phyloP scores from a whole-genome alignment of 2,329 filamentous ascomycete genomes.

The Pseudogymnoascus pannorum region DNA sequence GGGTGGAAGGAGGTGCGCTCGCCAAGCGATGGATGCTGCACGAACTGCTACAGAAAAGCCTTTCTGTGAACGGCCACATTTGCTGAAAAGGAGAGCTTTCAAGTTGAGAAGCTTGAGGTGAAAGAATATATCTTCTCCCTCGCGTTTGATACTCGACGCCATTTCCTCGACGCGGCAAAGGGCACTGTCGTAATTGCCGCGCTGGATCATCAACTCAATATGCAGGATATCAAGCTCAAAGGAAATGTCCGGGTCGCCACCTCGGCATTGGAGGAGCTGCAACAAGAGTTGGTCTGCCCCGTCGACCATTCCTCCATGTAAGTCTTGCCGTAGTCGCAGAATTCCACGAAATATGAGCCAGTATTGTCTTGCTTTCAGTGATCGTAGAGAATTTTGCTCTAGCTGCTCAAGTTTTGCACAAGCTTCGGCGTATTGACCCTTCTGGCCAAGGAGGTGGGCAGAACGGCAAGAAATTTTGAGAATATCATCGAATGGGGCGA shows the following conservation, averaged over 20 bases:
- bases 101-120: conserved; percentile 53
- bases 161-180: conserved; percentile 46
- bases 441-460: conserved; percentile 57
- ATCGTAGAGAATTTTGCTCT: conserved; percentile 55
- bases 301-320: conserved; percentile 49
- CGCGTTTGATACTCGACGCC: conserved; percentile 42
- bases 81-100: conserved; percentile 55
- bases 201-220: conserved; percentile 50
- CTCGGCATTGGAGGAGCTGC: conserved; percentile 40
- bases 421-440: conserved; percentile 65
- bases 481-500: conserved; percentile 65
- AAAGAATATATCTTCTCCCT: conserved; percentile 53
- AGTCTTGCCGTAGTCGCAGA: conserved; percentile 55
- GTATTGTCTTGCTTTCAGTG: conserved; percentile 71
- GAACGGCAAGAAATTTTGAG: conserved; percentile 67
- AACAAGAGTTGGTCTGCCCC: conserved; percentile 49
- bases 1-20: conserved; percentile 48
- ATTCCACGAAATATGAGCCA: conserved; percentile 61
- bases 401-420: conserved; percentile 52
- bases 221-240: conserved; percentile 52
- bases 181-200: conserved; percentile 44
- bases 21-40: conserved; percentile 55
- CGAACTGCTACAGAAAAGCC: conserved; percentile 60
- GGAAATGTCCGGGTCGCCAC: conserved; percentile 45
- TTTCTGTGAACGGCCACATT: conserved; percentile 51